Evolutionary conservation across 192 early-diverging fungal genomes (phyloP).

Genomic region (Mortierella claussenii): DNA sequence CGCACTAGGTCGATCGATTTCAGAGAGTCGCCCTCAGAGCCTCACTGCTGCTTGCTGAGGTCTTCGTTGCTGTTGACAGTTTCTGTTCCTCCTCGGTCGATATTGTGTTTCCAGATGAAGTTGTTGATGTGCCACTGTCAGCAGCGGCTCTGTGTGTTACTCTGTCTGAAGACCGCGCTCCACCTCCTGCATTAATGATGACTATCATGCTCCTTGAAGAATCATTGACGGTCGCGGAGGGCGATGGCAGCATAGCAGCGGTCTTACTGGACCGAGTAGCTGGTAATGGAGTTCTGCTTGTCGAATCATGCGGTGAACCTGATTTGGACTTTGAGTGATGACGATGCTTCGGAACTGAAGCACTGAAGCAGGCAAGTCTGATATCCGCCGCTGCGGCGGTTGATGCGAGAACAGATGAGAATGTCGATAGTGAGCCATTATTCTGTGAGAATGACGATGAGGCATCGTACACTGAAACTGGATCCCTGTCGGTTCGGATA

Average conservation of each 20-base stretch:
- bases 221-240: not conserved
- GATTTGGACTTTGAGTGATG: constrained; percentile 28
- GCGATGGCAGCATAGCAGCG: not conserved
- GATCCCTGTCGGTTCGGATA: constrained; percentile 13
- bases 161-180: constrained; percentile 8
- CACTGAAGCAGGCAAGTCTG: too few relatives aligned
- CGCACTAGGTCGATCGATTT: constrained; percentile 32
- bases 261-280: not conserved
- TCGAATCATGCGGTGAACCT: constrained; percentile 16
- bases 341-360: constrained; percentile 9
- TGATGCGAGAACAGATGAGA: not conserved
- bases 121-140: not conserved
- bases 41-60: not conserved
- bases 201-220: not conserved
- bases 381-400: too few relatives aligned
- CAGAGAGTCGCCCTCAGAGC: constrained; percentile 1
- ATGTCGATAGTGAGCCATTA: not conserved
- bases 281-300: constrained; percentile 13
- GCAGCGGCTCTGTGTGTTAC: not conserved
- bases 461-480: too few relatives aligned
- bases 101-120: not conserved
- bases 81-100: not conserved
- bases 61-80: not conserved
- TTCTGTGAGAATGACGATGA: too few relatives aligned
- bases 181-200: constrained; percentile 3